Evolutionary conservation across 805 yeast genomes (phyloP), one percentile per base, ranked within the genome.

Genomic region (Metschnikowia aberdeeniae): DNA sequence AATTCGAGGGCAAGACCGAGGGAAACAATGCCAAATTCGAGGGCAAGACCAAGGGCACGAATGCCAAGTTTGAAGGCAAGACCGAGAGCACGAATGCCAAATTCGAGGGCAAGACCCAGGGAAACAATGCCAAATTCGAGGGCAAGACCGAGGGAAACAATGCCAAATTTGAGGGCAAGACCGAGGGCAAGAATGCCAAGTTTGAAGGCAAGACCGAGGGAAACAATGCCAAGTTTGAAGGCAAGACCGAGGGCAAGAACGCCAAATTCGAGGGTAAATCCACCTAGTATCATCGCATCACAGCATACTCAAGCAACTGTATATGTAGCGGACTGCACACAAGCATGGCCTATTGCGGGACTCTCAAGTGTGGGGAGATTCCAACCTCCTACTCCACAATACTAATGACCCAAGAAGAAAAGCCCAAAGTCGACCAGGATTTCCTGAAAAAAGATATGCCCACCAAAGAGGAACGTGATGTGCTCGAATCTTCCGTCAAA

Each of bases 21-120:
- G 43, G 38, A 42, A 36, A 8, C 24, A n/a, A n/a, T n/a, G n/a
- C n/a, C n/a, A n/a, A n/a, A n/a, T n/a, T n/a, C 24, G 47, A 40
- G 28, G 45, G 49, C 5, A 37, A 43, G 36, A 31, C 47, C 2
- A 44, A 46, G 28, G 43, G 40, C 34, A 38, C 14, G 51, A 27
- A 12, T 1, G 35, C 36, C 9, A 46, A 48, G 27, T 13, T 9
- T 10, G 45, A 36, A 3, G 51, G 53, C 6, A 44, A 45, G 32
- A 43, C 50, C 3, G 48, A 42, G 14, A 61, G 42, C 1, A 40
- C 38, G 42, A 38, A 33, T n/a, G n/a, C n/a, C n/a, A n/a, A n/a
- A n/a, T n/a, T n/a, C 8, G 19, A 34, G 14, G 47, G 42, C 11
- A 44, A 44, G 34, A 17, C 42, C 7, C 44, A 40, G 38, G 43